A percentile compares a stretch with the other conserved stretches of the same genome.
These are phyloP conservation scores for Entomortierella parvispora DNA, from an alignment of 192 early-diverging fungal species.

Conservation along the genomic window DNA sequence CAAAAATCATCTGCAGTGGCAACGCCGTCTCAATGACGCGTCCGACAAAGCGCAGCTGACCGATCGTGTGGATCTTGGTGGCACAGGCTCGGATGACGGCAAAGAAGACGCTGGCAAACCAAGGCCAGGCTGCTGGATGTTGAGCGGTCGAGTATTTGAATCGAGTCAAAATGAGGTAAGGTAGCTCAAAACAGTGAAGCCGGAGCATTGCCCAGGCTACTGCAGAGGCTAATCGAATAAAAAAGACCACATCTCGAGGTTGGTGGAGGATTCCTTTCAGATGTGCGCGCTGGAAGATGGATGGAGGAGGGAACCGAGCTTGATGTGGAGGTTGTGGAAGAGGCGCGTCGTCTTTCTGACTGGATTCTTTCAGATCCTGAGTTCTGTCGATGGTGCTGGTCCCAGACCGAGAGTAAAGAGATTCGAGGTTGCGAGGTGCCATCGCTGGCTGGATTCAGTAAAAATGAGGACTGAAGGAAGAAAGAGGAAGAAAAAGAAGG, in stretches of 20 bases:
- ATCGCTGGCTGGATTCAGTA: neutral
- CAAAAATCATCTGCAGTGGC: neutral
- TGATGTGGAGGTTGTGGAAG: conserved; percentile 6
- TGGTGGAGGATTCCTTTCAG: conserved; percentile 16
- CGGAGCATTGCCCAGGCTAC: conserved; percentile 21
- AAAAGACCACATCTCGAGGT: conserved; percentile 14
- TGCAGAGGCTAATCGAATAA: neutral
- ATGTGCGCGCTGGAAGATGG: conserved; percentile 25
- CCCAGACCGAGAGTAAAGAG: conserved; percentile 15
- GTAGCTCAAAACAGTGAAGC: conserved; percentile 22
- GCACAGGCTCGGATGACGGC: conserved; percentile 2
- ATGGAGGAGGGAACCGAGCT: conserved; percentile 6
- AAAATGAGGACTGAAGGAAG: neutral
- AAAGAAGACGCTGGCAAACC: conserved; percentile 9
- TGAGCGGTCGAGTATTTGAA: conserved; percentile 27
- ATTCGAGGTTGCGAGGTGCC: neutral
- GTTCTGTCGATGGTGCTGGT: neutral
- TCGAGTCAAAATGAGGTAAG: conserved; percentile 19
- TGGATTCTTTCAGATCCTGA: neutral
- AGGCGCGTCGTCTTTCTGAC: neutral
- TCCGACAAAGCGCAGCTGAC: conserved; percentile 4
- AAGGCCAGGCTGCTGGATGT: conserved; percentile 12
- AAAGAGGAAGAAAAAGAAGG: neutral
- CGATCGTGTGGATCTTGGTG: neutral
- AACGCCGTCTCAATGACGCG: neutral